Base-by-base conservation (phyloP, 495 filamentous ascomycete species). In the Neurospora sp. region DNA sequence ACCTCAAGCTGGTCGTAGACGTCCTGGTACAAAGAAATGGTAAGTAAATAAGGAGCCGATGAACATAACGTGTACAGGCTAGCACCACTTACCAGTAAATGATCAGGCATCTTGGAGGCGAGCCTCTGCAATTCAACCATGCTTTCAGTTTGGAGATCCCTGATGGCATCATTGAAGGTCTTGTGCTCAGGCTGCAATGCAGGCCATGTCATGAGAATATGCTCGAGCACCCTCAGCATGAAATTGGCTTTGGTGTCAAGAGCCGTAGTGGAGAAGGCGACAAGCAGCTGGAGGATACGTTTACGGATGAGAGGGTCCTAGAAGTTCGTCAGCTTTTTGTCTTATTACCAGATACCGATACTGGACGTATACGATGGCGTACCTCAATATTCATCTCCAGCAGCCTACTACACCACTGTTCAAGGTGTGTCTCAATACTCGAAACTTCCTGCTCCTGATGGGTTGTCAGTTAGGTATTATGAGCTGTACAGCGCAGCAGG, bases 301-400 rank as follows among this genome's bases (percentile, higher is more conserved):
- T 95, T 93, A 71, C 91, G 90, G 73, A 99, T 90, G 37, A 95
- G 84, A 11, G 96, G 96, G 79, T 99, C 96, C 88, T 93, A 73
- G 4, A 37, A 20, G 18, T 39, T 14, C 18, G 41, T 77, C 39
- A 75, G 49, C 35, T 49, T n/a, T 5, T 0, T 11, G 27, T n/a
- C 42, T 23, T 14, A 23, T 14, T 60, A 6, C 2, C 37, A 23
- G 10, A 3, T 8, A 20, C 37, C 16, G 31, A 5, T 10, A n/a
- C n/a, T 69, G 41, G 18, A 39, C 40, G 23, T 31, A 40, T 14
- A 5, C 8, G 39, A 18, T 62, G 23, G 35, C 82, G 10, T 83
- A 91, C 88, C 80, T 97, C 93, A 75, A 93, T 93, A 69, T 89
- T 89, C 78, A 91, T 89, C 70, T 89, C 87, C 78, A 98, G 83